These are phyloP conservation scores for Trichoderma brevicompactum DNA, from an alignment of 2,329 filamentous ascomycete genomes.

Conservation along the genomic window DNA sequence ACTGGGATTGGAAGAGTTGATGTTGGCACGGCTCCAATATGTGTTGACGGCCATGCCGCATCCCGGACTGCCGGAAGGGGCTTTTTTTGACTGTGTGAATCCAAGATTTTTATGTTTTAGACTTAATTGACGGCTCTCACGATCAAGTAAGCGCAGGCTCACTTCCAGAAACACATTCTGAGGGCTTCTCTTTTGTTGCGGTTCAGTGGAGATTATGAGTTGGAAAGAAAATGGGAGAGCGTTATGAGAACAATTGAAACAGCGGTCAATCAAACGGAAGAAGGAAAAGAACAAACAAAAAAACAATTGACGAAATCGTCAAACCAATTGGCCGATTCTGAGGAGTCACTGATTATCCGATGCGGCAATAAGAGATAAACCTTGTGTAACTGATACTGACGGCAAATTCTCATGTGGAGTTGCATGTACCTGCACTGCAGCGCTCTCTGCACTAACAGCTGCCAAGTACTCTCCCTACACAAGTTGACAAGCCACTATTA, in stretches of 20 bases:
- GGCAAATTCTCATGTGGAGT: not conserved
- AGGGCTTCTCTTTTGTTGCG: not conserved
- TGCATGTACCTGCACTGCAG: not conserved
- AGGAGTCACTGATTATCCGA: not conserved
- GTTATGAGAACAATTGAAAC: not conserved
- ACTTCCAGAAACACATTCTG: conserved; percentile 3
- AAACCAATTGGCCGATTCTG: not conserved
- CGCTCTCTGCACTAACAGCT: not conserved
- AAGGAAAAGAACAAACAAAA: not conserved
- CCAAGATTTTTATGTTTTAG: not conserved
- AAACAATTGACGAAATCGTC: not conserved
- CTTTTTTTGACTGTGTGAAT: conserved; percentile 2
- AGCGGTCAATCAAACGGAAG: too few relatives aligned
- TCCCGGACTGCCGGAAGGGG: conserved; percentile 23
- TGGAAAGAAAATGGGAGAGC: not conserved
- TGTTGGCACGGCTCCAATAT: conserved; percentile 48
- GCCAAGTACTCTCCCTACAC: not conserved
- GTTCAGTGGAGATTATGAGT: not conserved
- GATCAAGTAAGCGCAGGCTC: not conserved
- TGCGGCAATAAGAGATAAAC: too few relatives aligned
- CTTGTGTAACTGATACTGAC: too few relatives aligned
- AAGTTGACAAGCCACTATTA: not conserved
- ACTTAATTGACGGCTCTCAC: not conserved
- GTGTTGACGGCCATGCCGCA: conserved; percentile 40
- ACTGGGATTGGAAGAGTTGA: conserved; percentile 42